Conservation (phyloP, 192 early-diverging fungal genomes). For the Ramicandelaber brevisporus region DNA sequence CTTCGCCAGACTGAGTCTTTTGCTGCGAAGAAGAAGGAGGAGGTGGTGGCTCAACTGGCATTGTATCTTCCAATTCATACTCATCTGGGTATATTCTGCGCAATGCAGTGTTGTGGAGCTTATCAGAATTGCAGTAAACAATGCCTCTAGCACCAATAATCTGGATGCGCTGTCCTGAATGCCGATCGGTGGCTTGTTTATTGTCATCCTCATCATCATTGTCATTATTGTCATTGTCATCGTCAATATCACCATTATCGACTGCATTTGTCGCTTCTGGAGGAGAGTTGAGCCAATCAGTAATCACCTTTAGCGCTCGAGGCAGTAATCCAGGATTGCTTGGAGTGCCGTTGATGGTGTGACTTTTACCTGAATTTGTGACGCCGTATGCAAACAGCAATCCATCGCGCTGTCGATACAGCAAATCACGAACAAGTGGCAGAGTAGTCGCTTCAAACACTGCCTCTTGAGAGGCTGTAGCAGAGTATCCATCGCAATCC, state of each 20-base stretch:
- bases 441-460: slow-evolving; percentile 31
- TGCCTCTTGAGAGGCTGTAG: slow-evolving; percentile 13
- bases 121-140: slow-evolving; percentile 12
- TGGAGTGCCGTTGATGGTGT: slow-evolving; percentile 27
- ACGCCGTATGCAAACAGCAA: slow-evolving; percentile 44
- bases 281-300: slow-evolving; percentile 25
- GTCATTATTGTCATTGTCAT: no score
- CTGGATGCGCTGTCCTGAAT: slow-evolving; percentile 11
- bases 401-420: slow-evolving; percentile 33
- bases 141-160: slow-evolving; percentile 14
- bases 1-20: no score
- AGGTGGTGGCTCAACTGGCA: no score
- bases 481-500: slow-evolving; percentile 16
- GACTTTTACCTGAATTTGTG: slow-evolving; percentile 45
- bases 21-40: no score
- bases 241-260: no score
- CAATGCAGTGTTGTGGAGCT: slow-evolving; percentile 6
- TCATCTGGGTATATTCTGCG: slow-evolving; percentile 12
- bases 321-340: slow-evolving; percentile 25
- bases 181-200: no score
- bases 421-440: slow-evolving; percentile 23
- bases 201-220: no score
- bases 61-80: slow-evolving; percentile 7
- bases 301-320: slow-evolving; percentile 23
- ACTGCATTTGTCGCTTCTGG: slow-evolving; percentile 2